Base-by-base conservation (phyloP, 1,139 yeast genomes). In the Yamadazyma blattariae region DNA sequence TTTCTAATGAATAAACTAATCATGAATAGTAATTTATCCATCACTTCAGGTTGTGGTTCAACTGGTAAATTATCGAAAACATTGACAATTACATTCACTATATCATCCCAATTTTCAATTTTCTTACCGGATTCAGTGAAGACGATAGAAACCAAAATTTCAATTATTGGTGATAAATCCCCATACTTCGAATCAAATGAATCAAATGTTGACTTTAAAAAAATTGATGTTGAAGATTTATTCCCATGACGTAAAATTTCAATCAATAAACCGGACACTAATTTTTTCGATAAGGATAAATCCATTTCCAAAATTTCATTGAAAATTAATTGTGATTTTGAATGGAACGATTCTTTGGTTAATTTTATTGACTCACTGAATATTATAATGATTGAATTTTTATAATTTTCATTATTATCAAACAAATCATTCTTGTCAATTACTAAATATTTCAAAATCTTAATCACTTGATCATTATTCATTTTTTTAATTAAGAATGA, bases 401-500 rank as follows among this genome's bases (percentile, higher is more conserved):
- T 64, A 48, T 77, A 79, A 11, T 67, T 66, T 2, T 54, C 59
- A 30, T 68, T 71, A 2, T 59, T 61, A 5, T 54, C 47, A 5
- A 58, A 51, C 16, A 48, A 36, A 3, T 52, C 59, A 13, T 55
- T 52, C 24, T 76, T 68, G 21, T 75, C 75, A n/a, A 58, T 50
- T 35, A 87, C 67, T 5, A 83, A 67, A 45, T 67, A 75, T 1
- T 61, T 51, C 6, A 85, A 61, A 28, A 84, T 73, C 0, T 52
- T 45, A 2, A 56, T 51, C 31, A 89, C 60, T 5, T 75, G 64
- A 1, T 69, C 71, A 0, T 69, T 56, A 14, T 69, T 69, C 49
- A 85, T 73, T 56, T 87, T 88, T 53, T 95, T 76, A 10, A 92
- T 67, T 40, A 92, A 66, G 49, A 85, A 92, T 0, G 97, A 86